phyloP scores from a whole-genome alignment of 2,329 filamentous ascomycete species.

The Trichoderma koningiopsis region DNA sequence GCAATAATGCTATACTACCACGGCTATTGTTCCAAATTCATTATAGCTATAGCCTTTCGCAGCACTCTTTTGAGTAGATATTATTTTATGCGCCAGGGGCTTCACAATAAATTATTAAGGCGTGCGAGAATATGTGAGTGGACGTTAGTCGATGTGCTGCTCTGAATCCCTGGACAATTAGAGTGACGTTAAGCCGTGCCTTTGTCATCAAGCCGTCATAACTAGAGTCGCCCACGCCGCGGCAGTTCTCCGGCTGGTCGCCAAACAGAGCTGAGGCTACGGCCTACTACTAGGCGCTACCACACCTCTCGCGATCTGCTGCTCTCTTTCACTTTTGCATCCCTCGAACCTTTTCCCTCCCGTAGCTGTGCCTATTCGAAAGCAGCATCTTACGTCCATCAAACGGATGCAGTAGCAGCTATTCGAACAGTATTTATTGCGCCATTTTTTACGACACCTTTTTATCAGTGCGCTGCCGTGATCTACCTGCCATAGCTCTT shows the following conservation, averaged over 20 bases:
- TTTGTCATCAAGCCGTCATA: slow-evolving; percentile 25
- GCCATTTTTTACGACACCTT: slow-evolving; percentile 3
- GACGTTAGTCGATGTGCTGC: background rate
- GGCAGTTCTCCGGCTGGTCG: slow-evolving; percentile 16
- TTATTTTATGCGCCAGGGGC: background rate
- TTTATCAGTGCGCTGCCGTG: background rate
- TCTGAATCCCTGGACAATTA: background rate
- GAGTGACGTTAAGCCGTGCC: background rate
- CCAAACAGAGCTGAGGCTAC: background rate
- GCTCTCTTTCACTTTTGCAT: background rate
- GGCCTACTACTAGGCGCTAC: background rate
- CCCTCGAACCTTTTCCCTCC: background rate
- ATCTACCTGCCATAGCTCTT: slow-evolving; percentile 2
- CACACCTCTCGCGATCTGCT: background rate
- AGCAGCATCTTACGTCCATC: background rate
- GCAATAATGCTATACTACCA: background rate
- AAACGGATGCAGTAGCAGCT: background rate
- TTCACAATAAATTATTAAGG: background rate
- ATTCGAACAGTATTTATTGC: background rate
- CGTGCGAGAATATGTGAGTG: background rate
- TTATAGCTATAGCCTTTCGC: background rate
- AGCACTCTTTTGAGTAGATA: background rate
- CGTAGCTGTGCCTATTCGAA: background rate
- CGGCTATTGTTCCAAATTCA: background rate
- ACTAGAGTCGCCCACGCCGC: background rate